Percentiles rank a stretch among this genome's conserved stretches.
Evolutionary conservation across 495 filamentous ascomycete genomes (phyloP).

Genomic region (Aspergillus haitiensis): DNA sequence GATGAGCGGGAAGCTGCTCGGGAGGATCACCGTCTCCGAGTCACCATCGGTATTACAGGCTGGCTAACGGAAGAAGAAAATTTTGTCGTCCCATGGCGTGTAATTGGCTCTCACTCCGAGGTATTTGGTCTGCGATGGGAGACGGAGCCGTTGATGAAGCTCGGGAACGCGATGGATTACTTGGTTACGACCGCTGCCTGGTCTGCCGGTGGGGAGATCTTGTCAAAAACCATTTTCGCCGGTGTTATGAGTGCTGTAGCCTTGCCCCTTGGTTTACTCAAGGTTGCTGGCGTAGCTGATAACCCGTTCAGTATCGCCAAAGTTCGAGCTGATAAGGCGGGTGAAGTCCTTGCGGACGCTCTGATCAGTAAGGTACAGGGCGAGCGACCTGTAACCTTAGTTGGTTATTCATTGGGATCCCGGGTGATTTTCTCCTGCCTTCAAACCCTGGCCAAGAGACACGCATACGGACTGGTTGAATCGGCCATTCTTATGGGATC

Average conservation of each 20-base stretch:
- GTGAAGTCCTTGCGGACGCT: constrained; percentile 79
- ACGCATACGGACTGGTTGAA: constrained; percentile 84
- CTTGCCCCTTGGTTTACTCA: constrained; percentile 76
- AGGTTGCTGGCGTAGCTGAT: constrained; percentile 78
- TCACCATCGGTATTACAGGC: constrained; percentile 80
- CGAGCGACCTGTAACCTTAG: constrained; percentile 80
- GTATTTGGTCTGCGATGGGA: constrained; percentile 87
- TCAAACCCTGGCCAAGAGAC: constrained; percentile 68
- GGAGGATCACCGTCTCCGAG: constrained; percentile 67
- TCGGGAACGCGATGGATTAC: constrained; percentile 71
- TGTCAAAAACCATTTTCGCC: constrained; percentile 74
- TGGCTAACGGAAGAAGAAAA: constrained; percentile 75
- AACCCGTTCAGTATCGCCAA: constrained; percentile 88
- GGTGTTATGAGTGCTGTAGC: constrained; percentile 66
- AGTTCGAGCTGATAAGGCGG: constrained; percentile 82
- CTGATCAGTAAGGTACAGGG: constrained; percentile 86
- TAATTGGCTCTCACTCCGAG: constrained; percentile 67
- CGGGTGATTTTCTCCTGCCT: constrained; percentile 85
- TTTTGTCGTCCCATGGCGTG: constrained; percentile 71
- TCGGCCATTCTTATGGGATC: constrained; percentile 81
- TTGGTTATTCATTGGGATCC: constrained; percentile 91
- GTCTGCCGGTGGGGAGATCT: constrained; percentile 75
- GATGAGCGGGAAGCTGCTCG: constrained; percentile 45
- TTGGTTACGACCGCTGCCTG: constrained; percentile 77
- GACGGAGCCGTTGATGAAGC: constrained; percentile 68